These are phyloP conservation scores for Avena eriantha DNA, from an alignment of 176 grass and related monocot species.

Conservation along the genomic window DNA sequence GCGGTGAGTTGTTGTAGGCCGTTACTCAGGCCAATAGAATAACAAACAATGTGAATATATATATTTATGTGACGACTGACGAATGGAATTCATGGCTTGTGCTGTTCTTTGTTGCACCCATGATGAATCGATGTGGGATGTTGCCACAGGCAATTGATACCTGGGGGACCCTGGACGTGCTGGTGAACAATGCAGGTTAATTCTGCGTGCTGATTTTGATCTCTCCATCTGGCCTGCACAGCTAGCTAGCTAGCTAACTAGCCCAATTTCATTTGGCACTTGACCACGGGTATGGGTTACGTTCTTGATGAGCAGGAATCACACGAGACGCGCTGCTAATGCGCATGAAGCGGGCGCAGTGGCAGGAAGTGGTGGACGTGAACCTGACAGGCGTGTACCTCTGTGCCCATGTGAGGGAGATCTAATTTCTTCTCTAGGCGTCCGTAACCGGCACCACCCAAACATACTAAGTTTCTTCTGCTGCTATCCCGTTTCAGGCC, in stretches of 20 bases:
- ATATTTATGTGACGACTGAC: too few relatives aligned
- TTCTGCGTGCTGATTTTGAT: background rate
- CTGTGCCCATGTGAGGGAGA: slow-evolving; percentile 69
- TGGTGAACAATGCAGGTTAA: slow-evolving; percentile 97
- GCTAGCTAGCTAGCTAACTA: background rate
- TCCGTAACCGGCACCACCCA: background rate
- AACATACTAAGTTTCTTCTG: background rate
- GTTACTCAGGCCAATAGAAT: background rate
- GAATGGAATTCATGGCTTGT: too few relatives aligned
- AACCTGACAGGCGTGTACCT: slow-evolving; percentile 97
- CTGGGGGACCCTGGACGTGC: slow-evolving; percentile 84
- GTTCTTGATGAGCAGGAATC: slow-evolving; percentile 59
- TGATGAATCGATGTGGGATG: background rate
- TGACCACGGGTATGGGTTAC: background rate
- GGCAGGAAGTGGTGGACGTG: slow-evolving; percentile 96
- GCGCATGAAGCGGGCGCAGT: slow-evolving; percentile 93
- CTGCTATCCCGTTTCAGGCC: slow-evolving; percentile 48
- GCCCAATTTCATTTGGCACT: background rate
- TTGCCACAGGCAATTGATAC: slow-evolving; percentile 63
- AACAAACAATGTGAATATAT: background rate
- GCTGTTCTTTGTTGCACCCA: too few relatives aligned
- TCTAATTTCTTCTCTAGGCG: background rate
- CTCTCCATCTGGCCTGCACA: background rate
- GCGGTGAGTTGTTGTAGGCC: slow-evolving; percentile 53
- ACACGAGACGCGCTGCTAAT: slow-evolving; percentile 88